Evolutionary conservation across 1,139 yeast genomes (phyloP), one percentile per base, ranked within the genome.

Genomic region (Suhomyces kunorum): DNA sequence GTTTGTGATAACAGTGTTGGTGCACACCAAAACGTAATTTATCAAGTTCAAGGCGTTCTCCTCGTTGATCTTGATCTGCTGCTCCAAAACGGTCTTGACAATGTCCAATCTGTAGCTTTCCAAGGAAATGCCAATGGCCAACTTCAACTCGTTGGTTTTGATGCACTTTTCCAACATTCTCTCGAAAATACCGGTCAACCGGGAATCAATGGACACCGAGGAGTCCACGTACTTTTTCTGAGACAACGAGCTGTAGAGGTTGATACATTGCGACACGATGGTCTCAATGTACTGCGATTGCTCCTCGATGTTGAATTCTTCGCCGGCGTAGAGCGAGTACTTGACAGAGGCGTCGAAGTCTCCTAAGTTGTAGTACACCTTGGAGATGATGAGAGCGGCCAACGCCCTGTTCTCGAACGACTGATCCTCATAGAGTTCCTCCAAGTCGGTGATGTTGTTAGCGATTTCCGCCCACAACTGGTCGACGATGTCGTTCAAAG

Each of bases 381-480:
- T 92, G 20, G 98, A 88, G 6, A 92, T 92, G 48, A 92, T 80
- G 48, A 92, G 73, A 4, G 98, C 98, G 3, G 98, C 98, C 57
- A 92, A 74, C 40, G 80, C 69, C 52, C 95, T 80, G 46, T 84
- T 80, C 36, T 83, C 80, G 61, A 90, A 92, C 12, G 76, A 64
- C 43, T 78, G 76, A 61, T 92, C 96, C 64, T 92, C 98, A 57
- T 85, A 89, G 40, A 92, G 72, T 49, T 88, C 96, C 68, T 92
- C 98, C 57, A 71, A 88, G 73, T 86, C 92, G 33, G 87, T 73
- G 50, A 92, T 80, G 58, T 79, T 83, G 64, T 92, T 94, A 46
- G 98, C 96, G 45, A 94, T 87, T 69, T 92, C 98, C 3, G 98
- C 90, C 99, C 99, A 92, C 50, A 88, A 75, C 63, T 87, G 90